Percentiles rank a stretch among this genome's conserved stretches.
Evolutionary conservation across 768 basidiomycete genomes (phyloP).

Genomic region (Imleria badia): DNA sequence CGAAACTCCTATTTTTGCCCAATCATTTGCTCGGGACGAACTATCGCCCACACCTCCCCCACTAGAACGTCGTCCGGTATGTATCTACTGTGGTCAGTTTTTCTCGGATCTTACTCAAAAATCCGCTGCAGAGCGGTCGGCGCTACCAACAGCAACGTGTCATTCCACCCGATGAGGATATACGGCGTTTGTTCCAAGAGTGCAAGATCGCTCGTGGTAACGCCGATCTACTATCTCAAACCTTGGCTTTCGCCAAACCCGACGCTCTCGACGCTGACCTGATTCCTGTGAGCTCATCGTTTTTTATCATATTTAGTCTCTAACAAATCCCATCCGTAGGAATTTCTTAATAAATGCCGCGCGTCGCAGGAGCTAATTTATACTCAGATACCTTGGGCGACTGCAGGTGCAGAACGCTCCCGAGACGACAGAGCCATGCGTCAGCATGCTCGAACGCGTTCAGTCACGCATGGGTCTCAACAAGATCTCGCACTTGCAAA

Average conservation of each 20-base stretch:
- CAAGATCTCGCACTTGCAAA: constrained; percentile 22
- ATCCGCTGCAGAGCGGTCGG: constrained; percentile 15
- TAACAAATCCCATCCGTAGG: constrained; percentile 44
- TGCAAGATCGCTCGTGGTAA: constrained; percentile 84
- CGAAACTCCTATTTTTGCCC: constrained; percentile 39
- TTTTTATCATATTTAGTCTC: background rate
- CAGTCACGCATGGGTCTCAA: constrained; percentile 20
- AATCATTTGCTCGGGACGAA: constrained; percentile 33
- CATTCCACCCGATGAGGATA: constrained; percentile 82
- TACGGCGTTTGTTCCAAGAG: constrained; percentile 78
- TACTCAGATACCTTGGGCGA: constrained; percentile 90
- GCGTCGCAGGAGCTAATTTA: constrained; percentile 82
- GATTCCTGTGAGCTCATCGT: constrained; percentile 54
- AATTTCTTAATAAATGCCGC: constrained; percentile 78
- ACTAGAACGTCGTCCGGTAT: constrained; percentile 26
- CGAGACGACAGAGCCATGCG: constrained; percentile 36
- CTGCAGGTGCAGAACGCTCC: constrained; percentile 75
- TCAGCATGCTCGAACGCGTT: constrained; percentile 16
- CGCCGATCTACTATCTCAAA: constrained; percentile 69
- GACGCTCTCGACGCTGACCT: constrained; percentile 65
- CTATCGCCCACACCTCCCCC: constrained; percentile 24
- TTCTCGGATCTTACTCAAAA: background rate
- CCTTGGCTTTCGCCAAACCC: constrained; percentile 66
- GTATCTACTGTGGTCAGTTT: background rate
- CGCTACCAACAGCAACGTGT: constrained; percentile 35